phyloP scores from a whole-genome alignment of 1,284 basidiomycete species.

The Puccinia coronata region DNA sequence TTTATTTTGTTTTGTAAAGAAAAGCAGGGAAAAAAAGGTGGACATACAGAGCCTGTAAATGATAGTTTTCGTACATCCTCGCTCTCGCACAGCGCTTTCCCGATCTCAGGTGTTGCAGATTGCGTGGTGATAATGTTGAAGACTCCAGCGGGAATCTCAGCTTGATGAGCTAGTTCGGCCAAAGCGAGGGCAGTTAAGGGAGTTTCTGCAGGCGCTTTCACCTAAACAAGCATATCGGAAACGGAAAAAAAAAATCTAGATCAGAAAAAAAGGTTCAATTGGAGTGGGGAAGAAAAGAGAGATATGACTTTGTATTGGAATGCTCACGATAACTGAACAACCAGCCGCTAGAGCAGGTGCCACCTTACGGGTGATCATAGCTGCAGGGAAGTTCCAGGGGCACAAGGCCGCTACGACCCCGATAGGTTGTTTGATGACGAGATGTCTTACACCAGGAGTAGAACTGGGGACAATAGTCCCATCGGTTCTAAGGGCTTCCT shows the following conservation, averaged over 20 bases:
- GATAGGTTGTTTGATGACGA: slow-evolving; percentile 92
- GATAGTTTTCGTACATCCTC: slow-evolving; percentile 76
- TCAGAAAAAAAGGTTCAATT: background rate
- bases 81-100: slow-evolving; percentile 65
- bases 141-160: slow-evolving; percentile 90
- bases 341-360: slow-evolving; percentile 86
- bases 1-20: background rate
- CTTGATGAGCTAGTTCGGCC: slow-evolving; percentile 77
- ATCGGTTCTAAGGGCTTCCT: slow-evolving; percentile 55
- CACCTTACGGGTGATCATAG: slow-evolving; percentile 88
- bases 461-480: slow-evolving; percentile 81
- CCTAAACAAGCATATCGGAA: slow-evolving; percentile 53
- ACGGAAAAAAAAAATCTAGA: background rate
- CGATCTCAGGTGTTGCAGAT: slow-evolving; percentile 77
- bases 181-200: slow-evolving; percentile 90
- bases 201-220: slow-evolving; percentile 94
- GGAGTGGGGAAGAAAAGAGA: too few relatives aligned
- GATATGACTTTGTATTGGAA: too few relatives aligned
- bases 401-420: slow-evolving; percentile 62
- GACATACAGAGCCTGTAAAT: slow-evolving; percentile 69
- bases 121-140: slow-evolving; percentile 89
- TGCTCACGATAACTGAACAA: slow-evolving; percentile 75
- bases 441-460: slow-evolving; percentile 72
- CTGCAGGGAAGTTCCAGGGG: slow-evolving; percentile 80
- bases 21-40: background rate